A percentile compares a stretch with the other conserved stretches of the same genome.
Evolutionary conservation across 1,139 yeast species (phyloP).

Genomic region (Suhomyces anneliseae): DNA sequence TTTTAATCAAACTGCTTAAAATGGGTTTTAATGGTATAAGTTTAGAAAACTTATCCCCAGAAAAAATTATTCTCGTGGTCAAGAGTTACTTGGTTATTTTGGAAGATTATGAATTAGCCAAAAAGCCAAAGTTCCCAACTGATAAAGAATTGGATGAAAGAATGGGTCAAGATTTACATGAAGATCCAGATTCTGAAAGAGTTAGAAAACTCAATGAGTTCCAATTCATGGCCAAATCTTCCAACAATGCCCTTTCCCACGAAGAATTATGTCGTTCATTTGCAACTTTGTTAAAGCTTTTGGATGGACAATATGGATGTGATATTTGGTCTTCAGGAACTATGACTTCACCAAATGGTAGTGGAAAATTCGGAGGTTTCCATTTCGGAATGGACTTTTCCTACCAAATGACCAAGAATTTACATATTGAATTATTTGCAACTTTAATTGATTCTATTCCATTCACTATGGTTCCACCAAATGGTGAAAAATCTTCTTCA

Average conservation of each 20-base stretch:
- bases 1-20: slow-evolving; percentile 62
- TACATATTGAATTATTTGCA: slow-evolving; percentile 64
- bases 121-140: slow-evolving; percentile 75
- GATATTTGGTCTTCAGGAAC: slow-evolving; percentile 27
- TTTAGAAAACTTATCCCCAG: slow-evolving; percentile 67
- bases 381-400: slow-evolving; percentile 53
- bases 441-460: slow-evolving; percentile 69
- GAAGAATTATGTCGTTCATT: slow-evolving; percentile 74
- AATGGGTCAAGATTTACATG: slow-evolving; percentile 13
- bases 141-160: slow-evolving; percentile 47
- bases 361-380: slow-evolving; percentile 37
- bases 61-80: slow-evolving; percentile 67
- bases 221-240: slow-evolving; percentile 39
- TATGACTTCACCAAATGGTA: slow-evolving; percentile 2
- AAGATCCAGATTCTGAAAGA: slow-evolving; percentile 1
- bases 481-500: slow-evolving; percentile 23
- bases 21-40: slow-evolving; percentile 53
- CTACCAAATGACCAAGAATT: slow-evolving; percentile 31
- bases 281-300: slow-evolving; percentile 53
- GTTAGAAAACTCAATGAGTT: slow-evolving; percentile 23
- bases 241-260: slow-evolving; percentile 57
- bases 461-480: slow-evolving; percentile 54
- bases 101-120: slow-evolving; percentile 55
- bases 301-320: slow-evolving; percentile 66
- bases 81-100: slow-evolving; percentile 70